phyloP scores from a whole-genome alignment of 2,329 filamentous ascomycete genomes.

The Cladophialophora exuberans region DNA sequence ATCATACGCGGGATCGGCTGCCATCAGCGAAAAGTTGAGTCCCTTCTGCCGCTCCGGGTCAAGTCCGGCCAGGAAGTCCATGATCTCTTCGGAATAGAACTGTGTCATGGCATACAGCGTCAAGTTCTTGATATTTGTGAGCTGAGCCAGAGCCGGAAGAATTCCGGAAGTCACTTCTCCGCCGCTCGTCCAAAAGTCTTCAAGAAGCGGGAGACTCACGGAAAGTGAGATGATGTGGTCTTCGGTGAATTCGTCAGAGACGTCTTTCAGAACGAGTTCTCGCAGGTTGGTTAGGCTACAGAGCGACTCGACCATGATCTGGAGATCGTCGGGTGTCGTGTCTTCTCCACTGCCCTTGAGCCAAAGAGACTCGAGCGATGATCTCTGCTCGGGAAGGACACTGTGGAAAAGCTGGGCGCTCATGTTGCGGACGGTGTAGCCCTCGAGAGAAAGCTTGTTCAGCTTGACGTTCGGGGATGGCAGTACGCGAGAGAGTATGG shows the following conservation, averaged over 20 bases:
- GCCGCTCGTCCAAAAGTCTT: constrained; percentile 40
- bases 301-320: constrained; percentile 38
- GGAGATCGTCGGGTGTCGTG: constrained; percentile 33
- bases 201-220: constrained; percentile 37
- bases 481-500: constrained; percentile 37
- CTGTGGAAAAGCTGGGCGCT: constrained; percentile 36
- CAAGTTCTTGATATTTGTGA: constrained; percentile 36
- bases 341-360: constrained; percentile 39
- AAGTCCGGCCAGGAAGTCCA: constrained; percentile 38
- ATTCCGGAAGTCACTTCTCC: constrained; percentile 37
- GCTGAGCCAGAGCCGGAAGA: constrained; percentile 36
- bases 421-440: constrained; percentile 34
- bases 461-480: constrained; percentile 35
- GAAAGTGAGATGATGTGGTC: constrained; percentile 38
- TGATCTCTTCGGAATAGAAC: constrained; percentile 38
- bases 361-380: constrained; percentile 36
- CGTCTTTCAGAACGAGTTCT: constrained; percentile 40
- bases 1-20: constrained; percentile 30
- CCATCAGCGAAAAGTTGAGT: constrained; percentile 38
- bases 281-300: constrained; percentile 36
- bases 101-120: constrained; percentile 39
- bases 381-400: constrained; percentile 35
- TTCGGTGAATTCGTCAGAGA: constrained; percentile 40
- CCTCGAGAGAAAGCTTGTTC: constrained; percentile 37
- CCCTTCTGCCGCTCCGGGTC: constrained; percentile 36